Evolutionary conservation across 805 yeast species (phyloP).

Genomic region (Myxozyma vanderwaltii): DNA sequence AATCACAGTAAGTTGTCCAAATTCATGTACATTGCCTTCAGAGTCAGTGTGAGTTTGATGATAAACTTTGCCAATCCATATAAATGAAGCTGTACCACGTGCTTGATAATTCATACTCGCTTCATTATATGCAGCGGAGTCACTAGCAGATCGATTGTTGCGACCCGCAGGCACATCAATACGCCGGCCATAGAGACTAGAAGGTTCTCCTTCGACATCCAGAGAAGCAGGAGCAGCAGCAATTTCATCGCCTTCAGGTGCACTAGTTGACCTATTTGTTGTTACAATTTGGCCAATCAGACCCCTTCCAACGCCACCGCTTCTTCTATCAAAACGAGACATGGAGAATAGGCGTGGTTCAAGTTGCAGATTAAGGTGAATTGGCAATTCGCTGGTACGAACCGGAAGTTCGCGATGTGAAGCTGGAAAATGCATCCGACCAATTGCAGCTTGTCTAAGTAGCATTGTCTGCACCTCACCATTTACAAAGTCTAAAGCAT

Average conservation of each 20-base stretch:
- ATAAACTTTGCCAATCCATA: constrained; percentile 26
- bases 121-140: neutral
- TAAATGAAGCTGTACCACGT: neutral
- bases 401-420: neutral
- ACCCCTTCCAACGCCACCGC: too few species aligned
- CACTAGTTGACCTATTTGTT: neutral
- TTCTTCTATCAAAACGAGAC: too few species aligned
- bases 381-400: too few species aligned
- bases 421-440: neutral
- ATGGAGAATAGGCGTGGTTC: too few species aligned
- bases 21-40: constrained; percentile 60
- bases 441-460: too few species aligned
- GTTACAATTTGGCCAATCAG: too few species aligned
- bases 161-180: neutral
- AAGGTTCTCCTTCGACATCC: too few species aligned
- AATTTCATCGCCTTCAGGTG: neutral
- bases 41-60: constrained; percentile 52
- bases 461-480: too few species aligned
- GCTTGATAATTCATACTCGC: constrained; percentile 1
- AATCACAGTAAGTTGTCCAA: constrained; percentile 81
- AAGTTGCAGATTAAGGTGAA: too few species aligned
- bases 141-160: neutral
- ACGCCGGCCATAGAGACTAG: neutral
- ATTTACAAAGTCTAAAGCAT: too few species aligned
- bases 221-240: too few species aligned